Conservation (phyloP, 805 yeast species). For the Wickerhamiella occidentalis region DNA sequence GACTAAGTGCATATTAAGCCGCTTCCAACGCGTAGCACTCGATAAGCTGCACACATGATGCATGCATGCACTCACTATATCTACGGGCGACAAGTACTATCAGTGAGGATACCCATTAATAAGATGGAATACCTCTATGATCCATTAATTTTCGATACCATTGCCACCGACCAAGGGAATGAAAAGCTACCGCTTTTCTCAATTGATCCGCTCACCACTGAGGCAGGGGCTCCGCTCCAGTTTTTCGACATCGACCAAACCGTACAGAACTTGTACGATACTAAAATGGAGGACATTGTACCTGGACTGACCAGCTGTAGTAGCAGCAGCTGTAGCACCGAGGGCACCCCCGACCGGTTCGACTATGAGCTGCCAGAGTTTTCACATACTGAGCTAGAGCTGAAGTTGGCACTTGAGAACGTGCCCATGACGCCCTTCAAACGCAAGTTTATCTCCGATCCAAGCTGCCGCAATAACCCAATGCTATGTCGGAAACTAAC, state of each 20-base stretch:
- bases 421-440: conserved; percentile 3
- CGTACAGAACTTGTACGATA: neutral
- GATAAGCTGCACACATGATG: conserved; percentile 2
- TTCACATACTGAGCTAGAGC: neutral
- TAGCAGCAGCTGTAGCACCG: neutral
- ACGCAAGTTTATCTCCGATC: neutral
- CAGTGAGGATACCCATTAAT: too few relatives aligned
- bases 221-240: neutral
- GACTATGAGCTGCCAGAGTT: neutral
- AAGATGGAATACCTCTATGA: neutral
- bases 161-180: neutral
- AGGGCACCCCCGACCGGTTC: neutral
- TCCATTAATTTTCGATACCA: neutral
- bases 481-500: neutral
- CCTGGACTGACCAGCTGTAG: neutral
- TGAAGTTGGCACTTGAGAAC: neutral
- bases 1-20: neutral
- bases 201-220: neutral
- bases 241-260: neutral
- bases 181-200: neutral
- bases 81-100: neutral
- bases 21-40: conserved; percentile 1
- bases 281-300: neutral
- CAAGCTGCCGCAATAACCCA: neutral
- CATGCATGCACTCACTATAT: conserved; percentile 3